Conservation (phyloP, 352 stramenopile genomes). For the Phytophthora macrochlamydospora region DNA sequence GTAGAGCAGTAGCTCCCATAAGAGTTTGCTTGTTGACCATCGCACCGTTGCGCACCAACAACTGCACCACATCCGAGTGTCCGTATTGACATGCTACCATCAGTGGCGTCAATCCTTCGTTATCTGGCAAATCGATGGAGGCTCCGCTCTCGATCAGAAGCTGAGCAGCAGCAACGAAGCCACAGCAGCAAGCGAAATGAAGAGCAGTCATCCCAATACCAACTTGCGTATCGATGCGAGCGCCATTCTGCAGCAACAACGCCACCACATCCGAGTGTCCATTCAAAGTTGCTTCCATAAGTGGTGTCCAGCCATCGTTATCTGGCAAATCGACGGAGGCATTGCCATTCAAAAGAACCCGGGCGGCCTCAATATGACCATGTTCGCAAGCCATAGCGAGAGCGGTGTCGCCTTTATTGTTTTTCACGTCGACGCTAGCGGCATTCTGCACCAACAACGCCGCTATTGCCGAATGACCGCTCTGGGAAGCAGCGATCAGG, state of each 20-base stretch:
- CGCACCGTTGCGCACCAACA: not conserved
- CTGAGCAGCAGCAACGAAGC: not conserved
- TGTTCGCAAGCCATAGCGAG: no score
- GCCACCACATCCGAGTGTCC: not conserved
- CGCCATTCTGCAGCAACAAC: not conserved
- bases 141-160: conserved; percentile 2
- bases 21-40: not conserved
- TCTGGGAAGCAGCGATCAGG: no score
- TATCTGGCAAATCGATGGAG: not conserved
- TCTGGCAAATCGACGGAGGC: not conserved
- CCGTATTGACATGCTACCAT: conserved; percentile 2
- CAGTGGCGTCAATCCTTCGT: conserved; percentile 5
- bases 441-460: no score
- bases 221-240: not conserved
- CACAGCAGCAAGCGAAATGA: not conserved
- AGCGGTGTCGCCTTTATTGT: no score
- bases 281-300: not conserved
- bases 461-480: no score
- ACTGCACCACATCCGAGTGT: not conserved
- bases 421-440: no score
- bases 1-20: conserved; percentile 3
- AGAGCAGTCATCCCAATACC: not conserved
- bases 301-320: not conserved
- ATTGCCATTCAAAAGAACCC: not conserved
- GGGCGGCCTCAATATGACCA: not conserved